Percentiles rank a stretch among this genome's conserved stretches.
These are phyloP conservation scores for Karstenula rhodostoma DNA, from an alignment of 2,329 filamentous ascomycete genomes.

Conservation along the genomic window DNA sequence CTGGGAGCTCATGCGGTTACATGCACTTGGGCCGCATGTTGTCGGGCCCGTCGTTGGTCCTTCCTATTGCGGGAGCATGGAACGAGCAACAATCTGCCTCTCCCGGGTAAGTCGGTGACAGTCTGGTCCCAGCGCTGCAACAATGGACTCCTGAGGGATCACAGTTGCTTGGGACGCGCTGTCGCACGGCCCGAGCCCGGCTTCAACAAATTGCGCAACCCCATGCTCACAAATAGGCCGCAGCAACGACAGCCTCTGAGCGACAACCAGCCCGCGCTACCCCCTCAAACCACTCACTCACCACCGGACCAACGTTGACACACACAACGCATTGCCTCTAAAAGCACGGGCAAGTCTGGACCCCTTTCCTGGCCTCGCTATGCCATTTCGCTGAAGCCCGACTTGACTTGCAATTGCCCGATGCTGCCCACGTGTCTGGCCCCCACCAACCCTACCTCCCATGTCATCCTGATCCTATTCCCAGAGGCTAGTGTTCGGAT, in stretches of 20 bases:
- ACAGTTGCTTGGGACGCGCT: neutral
- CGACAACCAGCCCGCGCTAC: neutral
- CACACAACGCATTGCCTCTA: neutral
- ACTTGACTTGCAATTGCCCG: neutral
- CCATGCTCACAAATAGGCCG: too few species aligned
- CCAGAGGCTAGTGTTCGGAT: neutral
- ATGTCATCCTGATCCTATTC: neutral
- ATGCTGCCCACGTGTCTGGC: conserved; percentile 4
- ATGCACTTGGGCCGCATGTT: conserved; percentile 1
- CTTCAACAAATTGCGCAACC: neutral
- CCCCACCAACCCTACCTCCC: neutral
- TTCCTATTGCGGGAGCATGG: conserved; percentile 1
- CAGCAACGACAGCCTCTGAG: neutral
- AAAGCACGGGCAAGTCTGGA: neutral
- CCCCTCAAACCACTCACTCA: conserved; percentile 5
- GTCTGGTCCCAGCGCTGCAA: neutral
- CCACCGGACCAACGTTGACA: neutral
- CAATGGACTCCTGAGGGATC: neutral
- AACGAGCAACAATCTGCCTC: neutral
- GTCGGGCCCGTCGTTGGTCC: neutral
- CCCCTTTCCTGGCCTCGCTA: neutral
- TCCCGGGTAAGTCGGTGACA: neutral
- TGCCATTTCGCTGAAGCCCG: neutral
- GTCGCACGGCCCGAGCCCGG: neutral
- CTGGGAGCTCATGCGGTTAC: conserved; percentile 6